Percentiles rank a stretch among this genome's conserved stretches.
phyloP scores from a whole-genome alignment of 2,329 filamentous ascomycete genomes.

The Trichophyton equinum region DNA sequence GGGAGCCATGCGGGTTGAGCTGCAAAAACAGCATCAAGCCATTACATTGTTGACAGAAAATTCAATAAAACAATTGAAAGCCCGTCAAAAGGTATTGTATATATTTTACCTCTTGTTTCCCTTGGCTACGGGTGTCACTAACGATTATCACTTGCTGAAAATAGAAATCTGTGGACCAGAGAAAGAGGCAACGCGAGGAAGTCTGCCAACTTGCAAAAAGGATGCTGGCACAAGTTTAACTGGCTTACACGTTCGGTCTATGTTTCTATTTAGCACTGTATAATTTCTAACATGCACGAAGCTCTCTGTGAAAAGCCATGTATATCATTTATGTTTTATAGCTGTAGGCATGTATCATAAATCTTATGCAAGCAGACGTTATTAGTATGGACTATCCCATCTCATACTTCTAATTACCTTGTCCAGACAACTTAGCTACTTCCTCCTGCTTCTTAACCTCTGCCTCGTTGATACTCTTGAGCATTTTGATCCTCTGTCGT shows the following conservation, averaged over 20 bases:
- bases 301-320: neutral
- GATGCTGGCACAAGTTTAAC: conserved; percentile 8
- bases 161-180: conserved; percentile 13
- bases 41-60: conserved; percentile 8
- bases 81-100: conserved; percentile 12
- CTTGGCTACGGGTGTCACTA: neutral
- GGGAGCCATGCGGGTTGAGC: neutral
- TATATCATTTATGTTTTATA: neutral
- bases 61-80: conserved; percentile 8
- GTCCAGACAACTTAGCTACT: conserved; percentile 6
- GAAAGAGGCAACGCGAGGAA: conserved; percentile 13
- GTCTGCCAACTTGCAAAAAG: conserved; percentile 14
- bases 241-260: neutral
- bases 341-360: neutral
- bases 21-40: conserved; percentile 7
- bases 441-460: conserved; percentile 50
- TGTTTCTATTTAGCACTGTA: neutral
- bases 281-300: neutral
- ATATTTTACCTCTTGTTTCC: neutral
- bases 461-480: conserved; percentile 68
- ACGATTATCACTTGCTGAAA: neutral
- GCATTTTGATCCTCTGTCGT: conserved; percentile 75
- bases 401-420: neutral
- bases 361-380: neutral
- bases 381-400: neutral